Evolutionary conservation across 2,329 filamentous ascomycete species (phyloP).

Genomic region (Aureobasidium melanogenum): DNA sequence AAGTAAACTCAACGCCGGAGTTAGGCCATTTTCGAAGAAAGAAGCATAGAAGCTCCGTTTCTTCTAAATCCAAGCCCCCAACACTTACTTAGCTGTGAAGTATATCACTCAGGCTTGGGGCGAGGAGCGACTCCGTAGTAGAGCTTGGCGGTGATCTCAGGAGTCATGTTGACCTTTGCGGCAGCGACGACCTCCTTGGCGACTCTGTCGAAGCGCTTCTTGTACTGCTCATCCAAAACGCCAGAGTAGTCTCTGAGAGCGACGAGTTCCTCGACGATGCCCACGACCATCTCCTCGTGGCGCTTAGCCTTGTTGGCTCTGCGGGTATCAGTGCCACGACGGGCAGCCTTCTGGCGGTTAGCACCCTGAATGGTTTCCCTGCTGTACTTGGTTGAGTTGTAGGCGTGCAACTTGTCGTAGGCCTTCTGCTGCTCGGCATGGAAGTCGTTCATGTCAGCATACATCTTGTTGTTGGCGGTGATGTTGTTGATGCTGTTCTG

Average conservation of each 20-base stretch:
- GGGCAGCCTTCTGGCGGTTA: neutral
- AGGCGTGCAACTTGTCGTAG: neutral
- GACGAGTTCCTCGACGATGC: neutral
- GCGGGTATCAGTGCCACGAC: neutral
- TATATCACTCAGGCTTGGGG: neutral
- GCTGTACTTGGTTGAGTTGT: neutral
- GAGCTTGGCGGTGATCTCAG: neutral
- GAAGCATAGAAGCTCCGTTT: neutral
- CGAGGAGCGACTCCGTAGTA: neutral
- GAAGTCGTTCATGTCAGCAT: neutral
- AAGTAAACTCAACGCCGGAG: too few relatives aligned
- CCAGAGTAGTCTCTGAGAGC: neutral
- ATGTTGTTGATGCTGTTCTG: neutral
- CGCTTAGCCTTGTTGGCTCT: neutral
- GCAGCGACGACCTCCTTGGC: neutral
- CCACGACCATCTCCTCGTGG: neutral
- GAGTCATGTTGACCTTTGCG: neutral
- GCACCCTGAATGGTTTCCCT: neutral
- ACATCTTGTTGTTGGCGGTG: neutral
- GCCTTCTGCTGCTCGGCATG: neutral
- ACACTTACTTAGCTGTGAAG: too few relatives aligned
- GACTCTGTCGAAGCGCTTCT: neutral
- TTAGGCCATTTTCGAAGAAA: too few relatives aligned
- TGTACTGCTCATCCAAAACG: neutral
- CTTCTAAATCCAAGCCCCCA: neutral